Percentiles rank a stretch among this genome's conserved stretches.
phyloP scores from a whole-genome alignment of 805 yeast species.

The Suhomyces sp. region DNA sequence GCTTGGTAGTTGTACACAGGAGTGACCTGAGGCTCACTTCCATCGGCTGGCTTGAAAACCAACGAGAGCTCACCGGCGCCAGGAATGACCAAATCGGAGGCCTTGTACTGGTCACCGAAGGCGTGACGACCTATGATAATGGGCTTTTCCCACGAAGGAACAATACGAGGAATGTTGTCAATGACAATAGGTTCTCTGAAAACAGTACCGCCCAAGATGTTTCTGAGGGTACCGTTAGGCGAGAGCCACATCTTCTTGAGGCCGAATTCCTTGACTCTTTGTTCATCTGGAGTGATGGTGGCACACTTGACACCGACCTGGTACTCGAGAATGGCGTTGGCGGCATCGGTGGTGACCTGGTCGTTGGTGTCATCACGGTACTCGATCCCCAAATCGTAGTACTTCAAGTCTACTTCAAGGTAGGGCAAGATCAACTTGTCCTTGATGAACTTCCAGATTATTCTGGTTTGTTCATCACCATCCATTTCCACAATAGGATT shows the following conservation, averaged over 20 bases:
- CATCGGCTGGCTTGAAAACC: conserved; percentile 69
- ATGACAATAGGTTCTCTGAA: conserved; percentile 96
- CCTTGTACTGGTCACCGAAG: conserved; percentile 94
- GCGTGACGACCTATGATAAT: conserved; percentile 98
- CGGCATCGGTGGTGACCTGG: conserved; percentile 84
- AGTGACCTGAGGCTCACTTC: conserved; percentile 51
- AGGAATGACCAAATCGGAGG: conserved; percentile 80
- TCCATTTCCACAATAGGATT: conserved; percentile 96
- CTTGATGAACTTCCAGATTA: conserved; percentile 90
- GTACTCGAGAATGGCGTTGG: conserved; percentile 81
- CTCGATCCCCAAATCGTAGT: conserved; percentile 86
- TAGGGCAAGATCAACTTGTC: conserved; percentile 83
- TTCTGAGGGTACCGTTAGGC: conserved; percentile 96
- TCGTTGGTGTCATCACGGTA: conserved; percentile 87
- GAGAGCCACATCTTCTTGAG: conserved; percentile 97
- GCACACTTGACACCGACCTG: conserved; percentile 97
- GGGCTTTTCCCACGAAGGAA: conserved; percentile 92
- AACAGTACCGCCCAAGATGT: conserved; percentile 93
- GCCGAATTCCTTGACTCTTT: conserved; percentile 84
- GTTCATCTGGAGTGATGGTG: conserved; percentile 97
- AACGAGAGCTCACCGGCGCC: conserved; percentile 77
- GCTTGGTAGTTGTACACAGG: conserved; percentile 68
- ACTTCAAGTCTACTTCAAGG: conserved; percentile 82
- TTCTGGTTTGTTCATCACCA: conserved; percentile 97
- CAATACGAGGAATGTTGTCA: conserved; percentile 80